Evolutionary conservation across 1,139 yeast genomes (phyloP).

Genomic region (Candida tropicalis): DNA sequence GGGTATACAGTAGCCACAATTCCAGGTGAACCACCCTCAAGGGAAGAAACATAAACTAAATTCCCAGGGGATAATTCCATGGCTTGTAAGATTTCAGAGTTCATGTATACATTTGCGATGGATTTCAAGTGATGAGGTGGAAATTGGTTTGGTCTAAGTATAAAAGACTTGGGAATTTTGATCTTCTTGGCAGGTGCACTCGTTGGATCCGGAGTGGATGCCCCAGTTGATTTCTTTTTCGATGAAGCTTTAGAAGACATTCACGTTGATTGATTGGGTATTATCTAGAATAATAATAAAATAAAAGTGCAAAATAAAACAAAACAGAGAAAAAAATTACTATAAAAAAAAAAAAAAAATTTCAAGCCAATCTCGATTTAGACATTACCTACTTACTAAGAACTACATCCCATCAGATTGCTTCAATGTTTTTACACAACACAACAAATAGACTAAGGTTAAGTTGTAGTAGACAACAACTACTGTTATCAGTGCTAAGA

Average conservation of each 20-base stretch:
- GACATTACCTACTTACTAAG: too few species aligned
- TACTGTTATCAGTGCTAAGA: too few species aligned
- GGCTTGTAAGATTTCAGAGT: conserved; percentile 54
- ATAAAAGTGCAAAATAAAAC: neutral
- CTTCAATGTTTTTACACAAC: neutral
- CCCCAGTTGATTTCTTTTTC: conserved; percentile 28
- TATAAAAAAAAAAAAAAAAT: conserved; percentile 1
- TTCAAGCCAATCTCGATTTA: neutral
- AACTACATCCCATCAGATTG: too few species aligned
- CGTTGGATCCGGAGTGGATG: conserved; percentile 19
- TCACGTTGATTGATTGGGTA: neutral
- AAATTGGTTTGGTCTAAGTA: conserved; percentile 57
- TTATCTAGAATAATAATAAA: neutral
- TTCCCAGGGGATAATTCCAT: conserved; percentile 58
- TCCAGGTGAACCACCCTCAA: conserved; percentile 46
- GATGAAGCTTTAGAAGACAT: conserved; percentile 35
- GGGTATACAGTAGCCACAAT: conserved; percentile 50
- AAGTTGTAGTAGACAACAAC: neutral
- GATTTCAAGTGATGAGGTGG: conserved; percentile 26
- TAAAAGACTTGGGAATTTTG: conserved; percentile 50
- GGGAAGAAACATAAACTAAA: conserved; percentile 52
- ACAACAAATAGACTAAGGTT: neutral
- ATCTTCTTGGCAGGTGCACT: conserved; percentile 38
- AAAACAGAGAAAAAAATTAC: neutral
- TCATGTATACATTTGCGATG: conserved; percentile 47